Base-by-base conservation (phyloP, 768 basidiomycete genomes). In the Clitopilus passeckerianus region DNA sequence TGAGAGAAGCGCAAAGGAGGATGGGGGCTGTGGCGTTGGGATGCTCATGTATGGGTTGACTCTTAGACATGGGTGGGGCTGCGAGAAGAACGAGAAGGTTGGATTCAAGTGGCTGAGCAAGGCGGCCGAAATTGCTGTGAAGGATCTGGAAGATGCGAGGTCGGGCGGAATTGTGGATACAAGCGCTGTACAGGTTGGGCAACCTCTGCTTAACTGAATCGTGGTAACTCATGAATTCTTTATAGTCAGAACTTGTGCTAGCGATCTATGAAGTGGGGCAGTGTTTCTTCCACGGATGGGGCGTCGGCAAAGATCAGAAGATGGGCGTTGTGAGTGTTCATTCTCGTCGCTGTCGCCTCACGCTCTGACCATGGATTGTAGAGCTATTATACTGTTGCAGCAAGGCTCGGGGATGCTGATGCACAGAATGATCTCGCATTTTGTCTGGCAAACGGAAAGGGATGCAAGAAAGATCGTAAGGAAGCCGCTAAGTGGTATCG, bases 261-360 rank as follows among this genome's bases (percentile, higher is more conserved):
- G 92, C 94, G 0, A 90, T 95, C 52, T 92, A 94, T 67, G 94
- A 95, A 73, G 91, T 95, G 4, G 94, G 91, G 0, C 91, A 93
- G 71, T 93, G 91, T 68, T 96, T 94, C 73, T 91, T 90, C 69
- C 91, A 93, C 56, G 94, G 93, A 1, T 95, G 93, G 93, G 94
- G 94, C 7, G 86, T 93, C 12, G 68, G 74, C 27, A 91, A 92
- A 70, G 91, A 95, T 71, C 87, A 90, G 75, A 91, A 89, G 79
- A 92, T 95, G 91, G 91, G 84, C 6, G 86, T 93, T 23, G 89
- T 91, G 69, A 58, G 89, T 81, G 10, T n/a, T n/a, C 5, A 9
- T 15, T 15, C 37, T 30, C 27, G 27, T 30, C 7, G 7, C 27
- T 5, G 37, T 14, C 46, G 18, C 5, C n/a, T 22, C 22, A 10